phyloP scores from a whole-genome alignment of 805 yeast genomes.

The Schwanniomyces pseudopolymorphus region DNA sequence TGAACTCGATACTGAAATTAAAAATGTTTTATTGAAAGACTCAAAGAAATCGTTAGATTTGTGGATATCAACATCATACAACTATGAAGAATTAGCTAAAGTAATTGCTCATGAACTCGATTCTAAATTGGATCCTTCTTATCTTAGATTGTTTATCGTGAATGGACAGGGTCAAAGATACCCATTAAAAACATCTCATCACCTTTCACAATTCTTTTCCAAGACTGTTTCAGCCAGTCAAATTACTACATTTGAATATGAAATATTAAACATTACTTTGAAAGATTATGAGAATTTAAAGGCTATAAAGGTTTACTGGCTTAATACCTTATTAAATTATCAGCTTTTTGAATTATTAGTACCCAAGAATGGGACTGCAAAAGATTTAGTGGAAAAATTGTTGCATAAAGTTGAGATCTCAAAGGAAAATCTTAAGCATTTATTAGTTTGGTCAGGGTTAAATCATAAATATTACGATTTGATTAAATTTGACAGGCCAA shows the following conservation, averaged over 20 bases:
- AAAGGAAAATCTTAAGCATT: conserved; percentile 43
- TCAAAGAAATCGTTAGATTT: conserved; percentile 45
- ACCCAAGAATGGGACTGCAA: conserved; percentile 59
- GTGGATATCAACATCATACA: conserved; percentile 65
- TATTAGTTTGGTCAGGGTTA: conserved; percentile 59
- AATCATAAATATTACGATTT: conserved; percentile 39
- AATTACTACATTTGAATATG: conserved; percentile 60
- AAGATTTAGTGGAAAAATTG: conserved; percentile 52
- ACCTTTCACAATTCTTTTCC: conserved; percentile 42
- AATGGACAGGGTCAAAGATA: conserved; percentile 56
- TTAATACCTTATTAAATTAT: conserved; percentile 66
- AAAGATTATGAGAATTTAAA: conserved; percentile 77
- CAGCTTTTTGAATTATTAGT: conserved; percentile 68
- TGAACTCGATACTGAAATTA: conserved; percentile 8
- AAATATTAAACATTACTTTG: conserved; percentile 70
- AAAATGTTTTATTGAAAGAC: conserved; percentile 14
- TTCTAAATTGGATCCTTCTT: conserved; percentile 51
- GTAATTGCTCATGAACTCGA: conserved; percentile 54
- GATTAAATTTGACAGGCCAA: conserved; percentile 33
- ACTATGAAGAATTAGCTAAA: conserved; percentile 60
- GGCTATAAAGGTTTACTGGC: conserved; percentile 65
- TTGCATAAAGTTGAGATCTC: conserved; percentile 54
- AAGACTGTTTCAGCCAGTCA: conserved; percentile 46
- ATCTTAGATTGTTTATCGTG: conserved; percentile 65
- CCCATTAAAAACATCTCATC: conserved; percentile 39